Evolutionary conservation across 805 yeast species (phyloP), one percentile per base, ranked within the genome.

Genomic region (Candida easanensis): DNA sequence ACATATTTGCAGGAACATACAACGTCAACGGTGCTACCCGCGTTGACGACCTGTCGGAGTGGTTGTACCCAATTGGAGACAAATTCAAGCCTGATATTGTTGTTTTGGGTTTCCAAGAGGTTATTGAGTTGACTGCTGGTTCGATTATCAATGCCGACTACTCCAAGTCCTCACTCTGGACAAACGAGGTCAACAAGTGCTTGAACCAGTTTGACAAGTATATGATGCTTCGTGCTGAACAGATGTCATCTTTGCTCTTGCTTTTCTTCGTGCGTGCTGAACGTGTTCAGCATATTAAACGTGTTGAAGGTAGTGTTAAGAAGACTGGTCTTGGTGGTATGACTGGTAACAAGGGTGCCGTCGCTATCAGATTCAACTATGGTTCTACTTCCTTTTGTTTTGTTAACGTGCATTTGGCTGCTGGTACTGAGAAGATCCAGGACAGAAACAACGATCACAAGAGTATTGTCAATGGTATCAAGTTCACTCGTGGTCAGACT

Each of bases 271-370:
- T 80, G 5, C 77, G 75, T 46, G 63, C 74, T 6, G 90, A 89
- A 53, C 97, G 97, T n/a, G 77, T 90, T n/a, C 77, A 86, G 11
- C 58, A 71, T 41, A 80, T 93, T 4, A 85, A 87, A 13, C 83
- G 84, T 56, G 97, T 93, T 5, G 91, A 90, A 55, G 98, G 98
- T 18, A 77, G 90, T 17, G 39, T 38, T n/a, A 91, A 90, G 56
- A 91, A 91, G 64, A 91, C 98, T 0, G 99, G 98, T 0, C 69
- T 93, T 42, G 97, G 97, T 30, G 99, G 99, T 35, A 91, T 93
- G 68, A 80, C 98, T 0, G 99, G 97, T 15, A 91, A 93, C 62
- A 91, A 91, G 63, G 99, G 99, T 35, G 97, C 95, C 4, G 95
- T 90, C 47, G 97, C 96, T 0, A 88, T 93, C 14, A 74, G 97